A percentile compares a stretch with the other conserved stretches of the same genome.
These are phyloP conservation scores for Lodderomyces orthopsilosis DNA, from an alignment of 1,139 yeast species.

Conservation along the genomic window DNA sequence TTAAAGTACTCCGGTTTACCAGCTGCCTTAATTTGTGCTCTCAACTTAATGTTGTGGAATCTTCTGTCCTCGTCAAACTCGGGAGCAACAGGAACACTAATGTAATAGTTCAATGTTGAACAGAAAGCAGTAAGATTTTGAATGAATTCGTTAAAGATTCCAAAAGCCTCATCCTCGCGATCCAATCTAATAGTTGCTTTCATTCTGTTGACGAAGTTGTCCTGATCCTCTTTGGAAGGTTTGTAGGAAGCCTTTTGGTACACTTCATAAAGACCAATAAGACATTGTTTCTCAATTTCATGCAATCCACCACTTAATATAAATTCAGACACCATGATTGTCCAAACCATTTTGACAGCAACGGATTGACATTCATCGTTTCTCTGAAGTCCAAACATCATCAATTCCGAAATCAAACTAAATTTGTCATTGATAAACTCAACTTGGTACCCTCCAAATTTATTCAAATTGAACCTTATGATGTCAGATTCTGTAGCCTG, in stretches of 20 bases:
- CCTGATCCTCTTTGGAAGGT: slow-evolving; percentile 57
- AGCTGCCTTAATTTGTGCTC: slow-evolving; percentile 74
- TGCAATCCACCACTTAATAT: slow-evolving; percentile 58
- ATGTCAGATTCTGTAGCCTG: slow-evolving; percentile 59
- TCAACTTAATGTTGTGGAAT: slow-evolving; percentile 73
- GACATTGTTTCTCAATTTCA: slow-evolving; percentile 57
- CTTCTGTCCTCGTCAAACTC: slow-evolving; percentile 88
- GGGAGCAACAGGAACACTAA: slow-evolving; percentile 73
- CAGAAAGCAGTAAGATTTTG: slow-evolving; percentile 62
- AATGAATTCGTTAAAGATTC: slow-evolving; percentile 50
- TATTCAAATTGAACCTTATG: slow-evolving; percentile 57
- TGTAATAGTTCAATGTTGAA: slow-evolving; percentile 63
- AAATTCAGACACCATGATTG: slow-evolving; percentile 67
- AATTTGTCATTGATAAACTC: slow-evolving; percentile 56
- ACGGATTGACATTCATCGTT: slow-evolving; percentile 60
- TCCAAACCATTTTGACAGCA: slow-evolving; percentile 70
- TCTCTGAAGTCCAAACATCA: slow-evolving; percentile 68
- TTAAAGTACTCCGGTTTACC: slow-evolving; percentile 79
- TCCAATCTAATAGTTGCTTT: slow-evolving; percentile 55
- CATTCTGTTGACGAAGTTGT: slow-evolving; percentile 49
- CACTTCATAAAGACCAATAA: slow-evolving; percentile 61
- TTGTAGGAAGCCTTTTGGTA: slow-evolving; percentile 56
- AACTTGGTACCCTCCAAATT: slow-evolving; percentile 72
- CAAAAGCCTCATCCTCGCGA: slow-evolving; percentile 64
- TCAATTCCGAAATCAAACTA: slow-evolving; percentile 61